Percentiles rank a stretch among this genome's conserved stretches.
These are phyloP conservation scores for Euphrasia arctica DNA, from an alignment of 305 asterid species.

Conservation along the genomic window DNA sequence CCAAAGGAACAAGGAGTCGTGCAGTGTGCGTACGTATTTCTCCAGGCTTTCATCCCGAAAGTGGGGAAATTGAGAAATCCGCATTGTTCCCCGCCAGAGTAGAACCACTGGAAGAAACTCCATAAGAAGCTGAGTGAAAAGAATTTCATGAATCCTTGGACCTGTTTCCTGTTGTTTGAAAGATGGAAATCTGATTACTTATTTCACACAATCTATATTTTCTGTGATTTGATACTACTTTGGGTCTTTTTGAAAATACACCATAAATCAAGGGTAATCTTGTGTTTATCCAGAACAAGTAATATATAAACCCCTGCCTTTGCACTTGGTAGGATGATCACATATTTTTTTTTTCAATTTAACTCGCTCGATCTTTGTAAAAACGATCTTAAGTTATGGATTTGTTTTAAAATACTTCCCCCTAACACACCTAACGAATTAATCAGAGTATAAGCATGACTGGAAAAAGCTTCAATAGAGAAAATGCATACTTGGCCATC, in stretches of 20 bases:
- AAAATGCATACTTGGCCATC: slow-evolving; percentile 56
- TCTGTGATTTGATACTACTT: too few species aligned
- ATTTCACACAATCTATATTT: too few species aligned
- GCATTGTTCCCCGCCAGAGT: slow-evolving; percentile 47
- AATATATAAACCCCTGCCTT: too few species aligned
- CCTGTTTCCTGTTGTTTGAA: slow-evolving; percentile 44
- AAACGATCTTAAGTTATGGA: too few species aligned
- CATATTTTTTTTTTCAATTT: too few species aligned
- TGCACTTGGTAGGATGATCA: too few species aligned
- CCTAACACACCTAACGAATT: not conserved
- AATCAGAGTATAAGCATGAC: not conserved
- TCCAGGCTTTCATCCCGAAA: slow-evolving; percentile 57
- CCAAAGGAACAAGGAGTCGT: not conserved
- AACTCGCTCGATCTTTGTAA: too few species aligned
- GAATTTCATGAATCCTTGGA: slow-evolving; percentile 50
- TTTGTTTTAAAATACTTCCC: too few species aligned
- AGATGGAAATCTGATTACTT: too few species aligned
- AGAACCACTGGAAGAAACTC: slow-evolving; percentile 71
- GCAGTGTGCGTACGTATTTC: slow-evolving; percentile 40
- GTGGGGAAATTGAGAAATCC: slow-evolving; percentile 57
- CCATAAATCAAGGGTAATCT: too few species aligned
- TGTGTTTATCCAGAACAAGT: too few species aligned
- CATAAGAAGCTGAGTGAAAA: slow-evolving; percentile 56
- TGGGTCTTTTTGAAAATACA: too few species aligned
- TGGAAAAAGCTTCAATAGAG: not conserved